These are phyloP conservation scores for Globisporangium iwayamae DNA, from an alignment of 352 stramenopile genomes.

Conservation along the genomic window DNA sequence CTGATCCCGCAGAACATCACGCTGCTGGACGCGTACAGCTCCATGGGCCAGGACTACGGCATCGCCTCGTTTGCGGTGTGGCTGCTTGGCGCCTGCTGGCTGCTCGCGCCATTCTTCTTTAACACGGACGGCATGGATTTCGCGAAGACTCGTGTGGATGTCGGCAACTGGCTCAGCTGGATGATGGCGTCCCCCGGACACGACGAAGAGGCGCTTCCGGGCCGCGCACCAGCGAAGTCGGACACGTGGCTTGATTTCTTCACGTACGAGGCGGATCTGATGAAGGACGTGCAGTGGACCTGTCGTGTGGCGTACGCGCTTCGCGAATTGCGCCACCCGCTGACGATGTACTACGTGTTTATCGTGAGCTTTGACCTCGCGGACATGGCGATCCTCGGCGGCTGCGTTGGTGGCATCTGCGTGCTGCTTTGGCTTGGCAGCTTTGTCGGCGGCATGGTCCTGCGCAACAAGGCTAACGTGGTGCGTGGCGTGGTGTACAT, in stretches of 20 bases:
- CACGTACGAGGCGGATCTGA: slow-evolving; percentile 68
- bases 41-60: slow-evolving; percentile 83
- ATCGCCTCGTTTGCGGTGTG: slow-evolving; percentile 87
- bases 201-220: slow-evolving; percentile 40
- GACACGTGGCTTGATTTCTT: slow-evolving; percentile 83
- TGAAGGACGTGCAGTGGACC: slow-evolving; percentile 58
- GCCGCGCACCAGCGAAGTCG: slow-evolving; percentile 23
- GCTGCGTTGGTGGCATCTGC: slow-evolving; percentile 51
- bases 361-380: slow-evolving; percentile 65
- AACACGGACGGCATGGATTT: slow-evolving; percentile 88
- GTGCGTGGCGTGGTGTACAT: slow-evolving; percentile 64
- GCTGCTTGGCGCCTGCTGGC: slow-evolving; percentile 75
- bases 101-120: slow-evolving; percentile 84
- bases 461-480: slow-evolving; percentile 62
- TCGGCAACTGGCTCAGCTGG: slow-evolving; percentile 80
- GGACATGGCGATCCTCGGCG: slow-evolving; percentile 63
- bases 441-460: slow-evolving; percentile 42
- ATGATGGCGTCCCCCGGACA: slow-evolving; percentile 64
- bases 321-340: slow-evolving; percentile 68
- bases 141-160: slow-evolving; percentile 78
- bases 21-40: slow-evolving; percentile 72
- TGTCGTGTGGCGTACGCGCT: slow-evolving; percentile 66
- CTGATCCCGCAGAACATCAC: slow-evolving; percentile 67
- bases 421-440: slow-evolving; percentile 67
- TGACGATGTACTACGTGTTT: slow-evolving; percentile 85